These are phyloP conservation scores for Picochlorum sp. DNA, from an alignment of 139 green algal species.

Conservation along the genomic window DNA sequence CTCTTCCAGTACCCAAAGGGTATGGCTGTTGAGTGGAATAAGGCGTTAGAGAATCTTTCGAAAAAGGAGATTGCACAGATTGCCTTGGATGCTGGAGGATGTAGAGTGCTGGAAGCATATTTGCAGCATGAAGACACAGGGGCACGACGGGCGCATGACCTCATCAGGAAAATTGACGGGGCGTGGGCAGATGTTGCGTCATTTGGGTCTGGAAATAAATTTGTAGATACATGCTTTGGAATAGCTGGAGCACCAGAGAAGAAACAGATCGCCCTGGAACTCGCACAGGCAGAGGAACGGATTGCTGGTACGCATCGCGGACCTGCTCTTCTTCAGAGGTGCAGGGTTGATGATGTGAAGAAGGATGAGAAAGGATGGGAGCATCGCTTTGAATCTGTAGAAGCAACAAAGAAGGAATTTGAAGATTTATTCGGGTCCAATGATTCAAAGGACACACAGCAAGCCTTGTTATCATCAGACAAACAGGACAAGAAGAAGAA, in stretches of 20 bases:
- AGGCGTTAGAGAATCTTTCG: conserved; percentile 32
- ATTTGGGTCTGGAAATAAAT: conserved; percentile 21
- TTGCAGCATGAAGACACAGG: conserved; percentile 33
- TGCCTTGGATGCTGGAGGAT: conserved; percentile 46
- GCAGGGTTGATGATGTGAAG: conserved; percentile 28
- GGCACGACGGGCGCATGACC: conserved; percentile 15
- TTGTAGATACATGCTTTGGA: conserved; percentile 39
- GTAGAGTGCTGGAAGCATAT: conserved; percentile 52
- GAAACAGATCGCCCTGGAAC: conserved; percentile 36
- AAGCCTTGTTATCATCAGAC: background rate
- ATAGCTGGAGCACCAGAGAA: conserved; percentile 25
- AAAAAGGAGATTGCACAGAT: conserved; percentile 15
- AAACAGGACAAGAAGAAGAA: background rate
- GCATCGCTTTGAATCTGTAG: conserved; percentile 2
- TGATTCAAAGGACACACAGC: background rate
- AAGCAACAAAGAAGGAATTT: conserved; percentile 18
- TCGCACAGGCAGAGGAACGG: conserved; percentile 29
- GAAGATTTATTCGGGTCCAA: conserved; percentile 24
- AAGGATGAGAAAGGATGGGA: conserved; percentile 14
- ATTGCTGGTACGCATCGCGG: conserved; percentile 19
- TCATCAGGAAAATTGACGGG: conserved; percentile 39
- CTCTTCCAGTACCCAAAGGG: conserved; percentile 32
- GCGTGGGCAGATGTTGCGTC: conserved; percentile 26
- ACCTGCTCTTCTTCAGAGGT: conserved; percentile 26
- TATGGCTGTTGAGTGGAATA: conserved; percentile 34